Base-by-base conservation (phyloP, 208 protist species). In the Trypanosoma brucei region DNA sequence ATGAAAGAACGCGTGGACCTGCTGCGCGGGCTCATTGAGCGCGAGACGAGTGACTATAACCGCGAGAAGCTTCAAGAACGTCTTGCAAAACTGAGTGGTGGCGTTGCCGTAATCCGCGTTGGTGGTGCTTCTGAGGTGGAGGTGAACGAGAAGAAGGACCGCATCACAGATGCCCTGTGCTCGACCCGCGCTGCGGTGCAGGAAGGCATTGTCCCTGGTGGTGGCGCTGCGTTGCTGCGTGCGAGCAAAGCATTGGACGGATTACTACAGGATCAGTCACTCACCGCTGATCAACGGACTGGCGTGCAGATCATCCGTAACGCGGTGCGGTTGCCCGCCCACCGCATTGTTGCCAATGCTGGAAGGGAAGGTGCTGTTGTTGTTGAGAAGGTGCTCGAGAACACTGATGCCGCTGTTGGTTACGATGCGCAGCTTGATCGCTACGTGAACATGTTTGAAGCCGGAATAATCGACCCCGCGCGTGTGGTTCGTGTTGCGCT, bases 121-220 rank as follows among this genome's bases (percentile, higher is more conserved):
- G 98, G 98, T 46, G 98, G 98, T 58, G 90, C 85, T 22, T 96
- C 89, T 13, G 98, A 99, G 77, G 96, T 99, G 34, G 98, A 99
- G 88, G 98, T 99, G 13, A 84, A 83, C 71, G 98, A 99, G 89
- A 99, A 97, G 90, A 99, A 99, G 84, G 98, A 99, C 86, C 88
- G 98, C 59, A 88, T 99, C 13, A 92, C 88, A 8, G 98, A 99
- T 76, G 98, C 98, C 5, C 87, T 99, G n/a, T 99, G 98, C 80
- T 97, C 98, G 8, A 99, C 98, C 2, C 87, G 97, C 57, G 98
- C 98, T 13, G 98, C 98, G 42, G 95, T 99, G 52, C 90, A 98
- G 76, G 98, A 99, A 85, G 98, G 98, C 71, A 99, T 99, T 59
- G 96, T 99, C 14, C 80, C 97, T 57, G 98, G 98, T 69, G 98